Conservation (phyloP, 495 filamentous ascomycete species). For the Acidomyces sp. region DNA sequence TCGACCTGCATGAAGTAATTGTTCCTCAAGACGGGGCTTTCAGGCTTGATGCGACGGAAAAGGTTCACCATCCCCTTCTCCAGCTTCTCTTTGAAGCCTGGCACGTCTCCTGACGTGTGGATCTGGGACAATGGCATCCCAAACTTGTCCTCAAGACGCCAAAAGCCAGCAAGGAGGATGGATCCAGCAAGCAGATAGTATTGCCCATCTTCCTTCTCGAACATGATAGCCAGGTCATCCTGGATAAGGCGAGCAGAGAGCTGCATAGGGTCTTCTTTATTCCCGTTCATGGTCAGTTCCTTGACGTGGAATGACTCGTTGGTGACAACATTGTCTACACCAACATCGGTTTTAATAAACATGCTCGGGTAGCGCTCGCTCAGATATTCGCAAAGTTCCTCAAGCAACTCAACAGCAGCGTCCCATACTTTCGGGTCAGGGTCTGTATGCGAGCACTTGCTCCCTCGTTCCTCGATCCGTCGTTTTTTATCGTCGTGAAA, state of each 20-base stretch:
- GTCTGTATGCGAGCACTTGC: constrained; percentile 56
- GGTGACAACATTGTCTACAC: constrained; percentile 60
- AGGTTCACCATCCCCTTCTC: constrained; percentile 45
- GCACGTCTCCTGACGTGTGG: constrained; percentile 71
- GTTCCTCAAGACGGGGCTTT: constrained; percentile 28
- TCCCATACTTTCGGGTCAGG: constrained; percentile 52
- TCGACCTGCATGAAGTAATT: constrained; percentile 35
- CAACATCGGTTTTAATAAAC: constrained; percentile 49
- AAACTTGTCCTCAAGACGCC: constrained; percentile 74
- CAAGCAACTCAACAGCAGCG: constrained; percentile 65
- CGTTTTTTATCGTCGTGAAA: constrained; percentile 63
- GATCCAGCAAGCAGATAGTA: constrained; percentile 76
- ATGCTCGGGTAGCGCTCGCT: constrained; percentile 69
- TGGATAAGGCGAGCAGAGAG: constrained; percentile 58
- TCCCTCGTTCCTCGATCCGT: constrained; percentile 57
- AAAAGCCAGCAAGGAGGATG: constrained; percentile 74
- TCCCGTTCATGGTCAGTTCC: constrained; percentile 42
- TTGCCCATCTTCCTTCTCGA: constrained; percentile 63
- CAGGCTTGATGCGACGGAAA: constrained; percentile 28
- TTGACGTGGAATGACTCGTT: constrained; percentile 60
- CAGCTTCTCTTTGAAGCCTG: constrained; percentile 60
- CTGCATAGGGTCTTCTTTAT: constrained; percentile 64
- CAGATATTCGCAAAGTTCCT: constrained; percentile 64
- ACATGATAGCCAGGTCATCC: constrained; percentile 81
- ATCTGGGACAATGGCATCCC: constrained; percentile 75